phyloP scores from a whole-genome alignment of 2,329 filamentous ascomycete genomes.

The Diaporthe ilicicola region DNA sequence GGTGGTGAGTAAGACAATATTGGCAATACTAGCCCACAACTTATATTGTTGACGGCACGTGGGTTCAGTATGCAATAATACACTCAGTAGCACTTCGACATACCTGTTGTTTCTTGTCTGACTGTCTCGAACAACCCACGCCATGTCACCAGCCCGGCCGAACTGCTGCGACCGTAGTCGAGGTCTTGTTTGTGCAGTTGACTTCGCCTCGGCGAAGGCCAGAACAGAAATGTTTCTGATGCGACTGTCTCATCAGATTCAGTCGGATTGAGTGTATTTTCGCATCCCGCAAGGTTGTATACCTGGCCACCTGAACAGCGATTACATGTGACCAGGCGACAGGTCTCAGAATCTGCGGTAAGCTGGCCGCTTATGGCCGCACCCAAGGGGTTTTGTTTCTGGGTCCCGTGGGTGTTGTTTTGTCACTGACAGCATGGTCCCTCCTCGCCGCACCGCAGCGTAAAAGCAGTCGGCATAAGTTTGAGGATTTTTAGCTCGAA shows the following conservation, averaged over 20 bases:
- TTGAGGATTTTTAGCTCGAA: background rate
- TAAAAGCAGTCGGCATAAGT: background rate
- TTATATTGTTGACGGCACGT: too few relatives aligned
- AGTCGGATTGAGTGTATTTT: background rate
- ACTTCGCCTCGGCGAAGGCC: background rate
- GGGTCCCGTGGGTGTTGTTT: background rate
- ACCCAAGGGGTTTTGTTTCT: background rate
- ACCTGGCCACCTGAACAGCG: slow-evolving; percentile 7
- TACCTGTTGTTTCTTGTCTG: too few relatives aligned
- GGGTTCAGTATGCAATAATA: background rate
- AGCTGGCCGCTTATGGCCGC: slow-evolving; percentile 10
- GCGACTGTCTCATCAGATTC: background rate
- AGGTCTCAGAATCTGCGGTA: slow-evolving; percentile 19
- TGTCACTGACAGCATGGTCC: background rate
- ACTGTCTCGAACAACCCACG: too few relatives aligned
- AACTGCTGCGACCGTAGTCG: background rate
- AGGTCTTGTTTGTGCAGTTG: background rate
- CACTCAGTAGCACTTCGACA: background rate
- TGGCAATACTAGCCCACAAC: background rate
- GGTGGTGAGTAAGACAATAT: background rate
- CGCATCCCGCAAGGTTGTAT: background rate
- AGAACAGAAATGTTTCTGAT: background rate
- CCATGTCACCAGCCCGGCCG: too few relatives aligned
- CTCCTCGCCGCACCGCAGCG: background rate
- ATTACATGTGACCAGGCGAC: slow-evolving; percentile 11